Evolutionary conservation across 768 basidiomycete species (phyloP).

Genomic region (Pilatotrama ljubarskyi): DNA sequence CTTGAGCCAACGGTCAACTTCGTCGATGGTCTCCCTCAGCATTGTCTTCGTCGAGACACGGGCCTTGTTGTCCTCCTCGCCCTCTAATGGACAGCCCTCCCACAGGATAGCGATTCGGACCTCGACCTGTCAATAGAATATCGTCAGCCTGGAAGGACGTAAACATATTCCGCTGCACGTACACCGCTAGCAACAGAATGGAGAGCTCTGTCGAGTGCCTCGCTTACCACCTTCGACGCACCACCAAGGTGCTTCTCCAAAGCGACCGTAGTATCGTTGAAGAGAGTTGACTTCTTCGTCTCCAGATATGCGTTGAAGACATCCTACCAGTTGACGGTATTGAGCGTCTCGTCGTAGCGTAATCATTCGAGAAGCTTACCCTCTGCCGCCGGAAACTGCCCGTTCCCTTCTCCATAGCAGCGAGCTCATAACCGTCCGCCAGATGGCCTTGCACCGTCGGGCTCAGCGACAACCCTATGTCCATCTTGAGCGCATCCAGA

Average conservation of each 20-base stretch:
- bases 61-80: constrained; percentile 1
- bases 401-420: constrained; percentile 50
- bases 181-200: neutral
- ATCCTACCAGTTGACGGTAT: too few relatives aligned
- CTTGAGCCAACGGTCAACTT: neutral
- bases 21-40: neutral
- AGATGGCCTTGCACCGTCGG: constrained; percentile 57
- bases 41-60: neutral
- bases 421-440: constrained; percentile 47
- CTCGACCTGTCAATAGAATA: neutral
- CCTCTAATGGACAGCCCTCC: neutral
- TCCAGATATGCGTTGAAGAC: neutral
- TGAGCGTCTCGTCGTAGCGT: too few relatives aligned
- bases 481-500: constrained; percentile 16
- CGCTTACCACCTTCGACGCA: neutral
- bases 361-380: too few relatives aligned
- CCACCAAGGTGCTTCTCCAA: neutral
- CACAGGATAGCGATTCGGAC: neutral
- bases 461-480: constrained; percentile 31
- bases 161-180: too few relatives aligned
- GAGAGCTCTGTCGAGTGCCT: neutral
- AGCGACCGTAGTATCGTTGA: neutral
- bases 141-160: too few relatives aligned
- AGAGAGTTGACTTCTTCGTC: neutral
- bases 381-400: constrained; percentile 61